A percentile compares a stretch with the other conserved stretches of the same genome.
Conservation (phyloP, 495 filamentous ascomycete species). For the Neurospora sp. region DNA sequence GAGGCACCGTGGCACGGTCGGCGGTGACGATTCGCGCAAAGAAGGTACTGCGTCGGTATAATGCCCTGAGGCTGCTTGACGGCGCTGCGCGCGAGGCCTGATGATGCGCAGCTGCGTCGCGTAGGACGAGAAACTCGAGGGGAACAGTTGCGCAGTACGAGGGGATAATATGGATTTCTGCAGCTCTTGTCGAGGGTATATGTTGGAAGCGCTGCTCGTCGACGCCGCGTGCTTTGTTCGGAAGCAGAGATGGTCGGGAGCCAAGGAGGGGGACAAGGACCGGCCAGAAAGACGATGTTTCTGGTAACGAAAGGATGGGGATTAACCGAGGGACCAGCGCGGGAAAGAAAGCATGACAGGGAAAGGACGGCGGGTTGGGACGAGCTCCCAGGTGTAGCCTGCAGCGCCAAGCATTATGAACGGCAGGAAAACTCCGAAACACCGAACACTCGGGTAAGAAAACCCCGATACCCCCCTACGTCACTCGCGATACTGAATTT, state of each 20-base stretch:
- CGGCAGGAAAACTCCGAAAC: no score
- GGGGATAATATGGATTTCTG: background rate
- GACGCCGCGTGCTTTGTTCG: background rate
- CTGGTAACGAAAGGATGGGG: no score
- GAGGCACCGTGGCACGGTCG: background rate
- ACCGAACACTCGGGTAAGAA: no score
- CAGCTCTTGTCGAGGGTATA: background rate
- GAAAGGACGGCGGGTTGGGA: no score
- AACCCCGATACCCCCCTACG: no score
- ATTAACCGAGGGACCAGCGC: background rate
- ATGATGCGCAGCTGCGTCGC: background rate
- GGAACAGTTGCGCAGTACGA: background rate
- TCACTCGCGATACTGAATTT: background rate
- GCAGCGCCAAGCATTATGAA: background rate
- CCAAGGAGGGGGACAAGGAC: background rate
- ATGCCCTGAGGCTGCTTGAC: background rate
- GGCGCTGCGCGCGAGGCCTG: background rate
- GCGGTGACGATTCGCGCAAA: background rate
- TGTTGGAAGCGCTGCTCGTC: background rate
- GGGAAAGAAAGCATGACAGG: background rate
- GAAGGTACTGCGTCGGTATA: background rate
- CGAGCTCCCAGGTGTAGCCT: no score
- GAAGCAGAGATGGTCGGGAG: background rate
- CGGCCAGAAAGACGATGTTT: no score
- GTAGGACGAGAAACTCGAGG: no score